Conservation (phyloP, 2,329 filamentous ascomycete species). For the Paraconiothyrium sp. region DNA sequence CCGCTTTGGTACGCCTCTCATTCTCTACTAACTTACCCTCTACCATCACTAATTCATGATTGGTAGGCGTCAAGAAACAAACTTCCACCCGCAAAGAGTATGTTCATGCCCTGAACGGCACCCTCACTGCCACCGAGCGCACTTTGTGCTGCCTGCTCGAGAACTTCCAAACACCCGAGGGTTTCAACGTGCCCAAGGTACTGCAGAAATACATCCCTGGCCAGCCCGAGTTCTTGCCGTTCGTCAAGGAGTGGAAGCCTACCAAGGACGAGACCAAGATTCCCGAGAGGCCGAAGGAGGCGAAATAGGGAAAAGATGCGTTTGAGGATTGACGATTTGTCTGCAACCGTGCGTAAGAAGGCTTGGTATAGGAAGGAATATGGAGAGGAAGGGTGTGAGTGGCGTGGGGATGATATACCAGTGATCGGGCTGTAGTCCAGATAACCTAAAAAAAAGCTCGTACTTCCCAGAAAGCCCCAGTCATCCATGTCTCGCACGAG, state of each 20-base stretch:
- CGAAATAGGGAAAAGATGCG: neutral
- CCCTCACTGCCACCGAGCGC: constrained; percentile 85
- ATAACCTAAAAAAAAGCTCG: no score
- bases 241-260: constrained; percentile 72
- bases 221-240: constrained; percentile 87
- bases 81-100: constrained; percentile 83
- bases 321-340: neutral
- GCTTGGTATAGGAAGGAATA: neutral
- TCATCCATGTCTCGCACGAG: no score
- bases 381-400: no score
- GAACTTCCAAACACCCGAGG: constrained; percentile 93
- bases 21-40: neutral
- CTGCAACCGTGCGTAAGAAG: no score
- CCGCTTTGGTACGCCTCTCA: constrained; percentile 66
- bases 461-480: no score
- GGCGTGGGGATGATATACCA: no score
- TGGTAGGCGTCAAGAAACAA: constrained; percentile 78
- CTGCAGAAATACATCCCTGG: constrained; percentile 78
- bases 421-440: no score
- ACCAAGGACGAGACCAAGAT: constrained; percentile 41
- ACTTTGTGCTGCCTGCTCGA: constrained; percentile 94
- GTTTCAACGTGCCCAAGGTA: constrained; percentile 52
- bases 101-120: constrained; percentile 91
- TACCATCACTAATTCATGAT: neutral
- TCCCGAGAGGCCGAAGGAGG: constrained; percentile 34